Percentiles rank a stretch among this genome's conserved stretches.
phyloP scores from a whole-genome alignment of 208 protist species.

The Leishmania braziliensis region DNA sequence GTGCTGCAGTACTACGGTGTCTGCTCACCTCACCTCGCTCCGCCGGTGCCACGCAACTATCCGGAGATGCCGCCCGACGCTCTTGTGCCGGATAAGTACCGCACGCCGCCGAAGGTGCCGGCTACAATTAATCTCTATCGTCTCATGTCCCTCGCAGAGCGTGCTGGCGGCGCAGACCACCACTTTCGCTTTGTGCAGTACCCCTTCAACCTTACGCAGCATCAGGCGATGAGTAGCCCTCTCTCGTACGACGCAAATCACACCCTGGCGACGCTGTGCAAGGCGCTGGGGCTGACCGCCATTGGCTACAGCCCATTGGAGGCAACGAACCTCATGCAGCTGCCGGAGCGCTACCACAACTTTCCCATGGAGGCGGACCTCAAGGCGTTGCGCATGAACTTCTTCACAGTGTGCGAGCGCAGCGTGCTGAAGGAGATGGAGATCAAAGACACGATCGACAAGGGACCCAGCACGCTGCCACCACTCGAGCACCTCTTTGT shows the following conservation, averaged over 20 bases:
- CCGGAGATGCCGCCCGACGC: slow-evolving; percentile 78
- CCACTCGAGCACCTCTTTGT: slow-evolving; percentile 83
- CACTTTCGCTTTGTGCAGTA: slow-evolving; percentile 90
- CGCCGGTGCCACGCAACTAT: slow-evolving; percentile 71
- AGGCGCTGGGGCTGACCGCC: slow-evolving; percentile 69
- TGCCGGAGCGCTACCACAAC: slow-evolving; percentile 91
- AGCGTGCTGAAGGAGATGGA: slow-evolving; percentile 89
- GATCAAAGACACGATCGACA: slow-evolving; percentile 84
- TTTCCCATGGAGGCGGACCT: slow-evolving; percentile 86
- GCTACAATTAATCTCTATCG: slow-evolving; percentile 76
- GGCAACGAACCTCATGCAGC: slow-evolving; percentile 80
- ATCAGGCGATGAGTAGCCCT: slow-evolving; percentile 74
- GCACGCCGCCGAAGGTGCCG: slow-evolving; percentile 46
- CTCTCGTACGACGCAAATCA: slow-evolving; percentile 86
- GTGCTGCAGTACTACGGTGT: slow-evolving; percentile 89
- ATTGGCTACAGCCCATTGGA: slow-evolving; percentile 85
- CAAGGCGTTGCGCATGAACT: slow-evolving; percentile 85
- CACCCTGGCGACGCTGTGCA: slow-evolving; percentile 70
- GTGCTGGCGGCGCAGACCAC: slow-evolving; percentile 62
- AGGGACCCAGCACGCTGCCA: slow-evolving; percentile 72
- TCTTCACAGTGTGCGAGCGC: slow-evolving; percentile 83
- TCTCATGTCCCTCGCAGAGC: slow-evolving; percentile 67
- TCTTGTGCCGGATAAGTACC: slow-evolving; percentile 76
- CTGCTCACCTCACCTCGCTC: slow-evolving; percentile 73
- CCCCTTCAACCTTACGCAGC: slow-evolving; percentile 84